Conservation (phyloP, 805 yeast species). For the Pichia gijzeniarum region DNA sequence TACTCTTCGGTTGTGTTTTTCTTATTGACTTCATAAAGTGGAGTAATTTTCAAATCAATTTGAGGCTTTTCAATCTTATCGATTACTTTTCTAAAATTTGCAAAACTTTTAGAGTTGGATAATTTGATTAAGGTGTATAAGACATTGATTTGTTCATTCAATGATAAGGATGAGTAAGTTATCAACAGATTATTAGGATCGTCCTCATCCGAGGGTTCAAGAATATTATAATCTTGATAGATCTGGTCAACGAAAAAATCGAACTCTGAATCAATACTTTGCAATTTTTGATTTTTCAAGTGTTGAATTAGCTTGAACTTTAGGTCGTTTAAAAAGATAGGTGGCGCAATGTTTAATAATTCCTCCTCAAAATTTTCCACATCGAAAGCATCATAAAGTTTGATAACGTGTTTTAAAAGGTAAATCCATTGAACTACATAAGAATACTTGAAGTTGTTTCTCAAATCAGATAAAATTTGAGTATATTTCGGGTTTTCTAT, state of each 20-base stretch:
- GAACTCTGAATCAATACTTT: conserved; percentile 25
- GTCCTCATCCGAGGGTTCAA: conserved; percentile 11
- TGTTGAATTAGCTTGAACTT: conserved; percentile 36
- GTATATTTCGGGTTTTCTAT: conserved; percentile 34
- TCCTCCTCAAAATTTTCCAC: conserved; percentile 59
- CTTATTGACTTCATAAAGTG: conserved; percentile 17
- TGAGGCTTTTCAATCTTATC: conserved; percentile 28
- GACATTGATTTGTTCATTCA: conserved; percentile 45
- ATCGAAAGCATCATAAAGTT: conserved; percentile 49
- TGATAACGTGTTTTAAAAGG: conserved; percentile 45
- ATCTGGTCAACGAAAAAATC: conserved; percentile 19
- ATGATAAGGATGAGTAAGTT: conserved; percentile 26
- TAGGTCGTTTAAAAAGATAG: conserved; percentile 36
- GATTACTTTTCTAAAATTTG: conserved; percentile 45
- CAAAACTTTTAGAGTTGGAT: conserved; percentile 35
- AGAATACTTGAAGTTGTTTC: conserved; percentile 34
- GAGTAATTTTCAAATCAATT: conserved; percentile 20
- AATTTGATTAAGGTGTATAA: conserved; percentile 36
- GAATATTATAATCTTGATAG: conserved; percentile 11
- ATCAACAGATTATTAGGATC: conserved; percentile 10
- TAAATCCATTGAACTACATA: conserved; percentile 50
- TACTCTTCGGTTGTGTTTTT: conserved; percentile 22
- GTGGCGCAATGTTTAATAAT: conserved; percentile 40
- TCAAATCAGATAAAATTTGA: conserved; percentile 25
- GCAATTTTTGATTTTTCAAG: conserved; percentile 33